Evolutionary conservation across 306 rosid species (phyloP), one percentile per base, ranked within the genome.

Genomic region (Morella rubra): DNA sequence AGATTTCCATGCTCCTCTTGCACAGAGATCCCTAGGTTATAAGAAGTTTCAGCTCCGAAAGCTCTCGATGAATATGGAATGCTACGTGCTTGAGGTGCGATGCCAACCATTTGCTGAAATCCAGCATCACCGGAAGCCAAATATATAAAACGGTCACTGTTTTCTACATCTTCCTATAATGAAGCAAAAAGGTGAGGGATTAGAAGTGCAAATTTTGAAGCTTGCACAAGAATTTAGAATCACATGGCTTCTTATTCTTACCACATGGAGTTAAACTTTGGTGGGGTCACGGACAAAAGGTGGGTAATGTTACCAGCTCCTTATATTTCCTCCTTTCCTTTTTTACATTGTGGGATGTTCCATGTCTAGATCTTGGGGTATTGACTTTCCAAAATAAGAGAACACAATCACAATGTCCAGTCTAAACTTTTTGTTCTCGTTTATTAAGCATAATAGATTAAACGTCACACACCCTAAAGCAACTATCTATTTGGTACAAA

Each of bases 81-180:
- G 13, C 76, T 80, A 79, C 87, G 79, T 75, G 90, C 45, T 82
- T 86, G 93, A 68, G 96, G 77, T 67, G 85, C 51, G 50, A 82
- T 81, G 81, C 81, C 90, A 42, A 85, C 84, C 60, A 84, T 82
- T 77, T 86, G 90, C 76, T 80, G 92, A 80, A 83, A 82, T 71
- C 85, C 89, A 58, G 81, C 13, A 16, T 89, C 90, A 74, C 72
- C 84, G 24, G 88, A 10, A 54, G 90, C 58, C 78, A 88, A 66
- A 81, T 79, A 90, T 84, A 85, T 75, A 71, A 77, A 85, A 40
- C 79, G 93, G 69, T 88, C 98, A 69, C 88, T 88, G 37, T 85
- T 82, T 76, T 86, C 93, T n/a, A 84, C 69, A 14, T 76, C 89
- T 74, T 90, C 98, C 98, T 93, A 77, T 72, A 42, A 76, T 67